Evolutionary conservation across 2,329 filamentous ascomycete species (phyloP), one percentile per base, ranked within the genome.

Genomic region (Thermoascus crustaceus): DNA sequence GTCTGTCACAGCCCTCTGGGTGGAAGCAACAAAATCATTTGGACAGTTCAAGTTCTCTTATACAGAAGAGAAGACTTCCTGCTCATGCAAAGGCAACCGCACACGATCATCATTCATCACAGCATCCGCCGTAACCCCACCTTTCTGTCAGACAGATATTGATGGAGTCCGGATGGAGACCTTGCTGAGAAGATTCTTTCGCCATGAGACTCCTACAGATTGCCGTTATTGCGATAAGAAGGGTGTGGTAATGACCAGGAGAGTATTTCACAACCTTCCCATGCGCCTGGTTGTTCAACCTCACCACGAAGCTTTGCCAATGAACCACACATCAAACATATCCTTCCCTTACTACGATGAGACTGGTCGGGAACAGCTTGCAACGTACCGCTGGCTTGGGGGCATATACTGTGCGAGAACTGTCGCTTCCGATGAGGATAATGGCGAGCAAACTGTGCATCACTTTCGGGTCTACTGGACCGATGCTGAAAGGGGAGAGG

Each of bases 301-400:
- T 6, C 20, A 34, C 8, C 9, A 32, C 7, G 24, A 26, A 17
- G 14, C 34, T 11, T 42, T 37, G 2, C 40, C 45, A 1, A 39
- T 47, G 4, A 55, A 58, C 35, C 58, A 55, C 7, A 25, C 40
- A 3, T 38, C 42, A 6, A 39, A 53, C 29, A 34, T 61, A 13
- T 34, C 27, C 0, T 40, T 61, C 13, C 17, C 39, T 2, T 58
- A 58, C 31, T 16, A 31, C 3, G 45, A 55, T 32, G 8, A 22
- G 1, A 16, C 44, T 0, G 46, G 45, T 0, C n/a, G 38, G 3
- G 17, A 38, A 7, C 32, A 45, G 7, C 33, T 30, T 2, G 58
- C 52, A 5, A 38, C 37, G 1, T 64, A 63, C 37, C 53, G 57
- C 21, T 63, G 59, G 59, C 39, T 64, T 21, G 30, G 30, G 30